Evolutionary conservation across 148 eudicot species (phyloP).

Genomic region (Rhododendron ferrugineum): DNA sequence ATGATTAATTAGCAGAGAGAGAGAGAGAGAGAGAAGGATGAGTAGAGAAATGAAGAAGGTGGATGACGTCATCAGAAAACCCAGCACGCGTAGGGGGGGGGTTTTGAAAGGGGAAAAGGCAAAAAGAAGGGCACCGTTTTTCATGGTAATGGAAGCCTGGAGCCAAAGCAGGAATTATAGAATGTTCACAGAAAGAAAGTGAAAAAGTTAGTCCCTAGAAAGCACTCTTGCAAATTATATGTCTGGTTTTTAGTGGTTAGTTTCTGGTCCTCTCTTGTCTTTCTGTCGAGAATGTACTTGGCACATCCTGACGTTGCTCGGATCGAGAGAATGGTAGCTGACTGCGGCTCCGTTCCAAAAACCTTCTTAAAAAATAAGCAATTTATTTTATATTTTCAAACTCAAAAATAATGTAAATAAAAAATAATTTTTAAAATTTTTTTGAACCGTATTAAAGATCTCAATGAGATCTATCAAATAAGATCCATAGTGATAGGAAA

Average conservation of each 20-base stretch:
- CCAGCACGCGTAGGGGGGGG: slow-evolving; percentile 13
- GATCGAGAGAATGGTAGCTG: background rate
- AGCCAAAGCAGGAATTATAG: background rate
- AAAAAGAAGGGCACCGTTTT: background rate
- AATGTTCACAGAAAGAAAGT: background rate
- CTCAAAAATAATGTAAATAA: no score
- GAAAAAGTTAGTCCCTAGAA: background rate
- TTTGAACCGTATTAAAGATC: no score
- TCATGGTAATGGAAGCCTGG: slow-evolving; percentile 13
- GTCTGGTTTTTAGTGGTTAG: background rate
- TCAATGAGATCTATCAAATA: no score
- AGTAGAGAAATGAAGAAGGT: background rate
- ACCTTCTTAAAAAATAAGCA: no score
- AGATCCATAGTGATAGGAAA: no score
- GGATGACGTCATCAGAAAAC: slow-evolving; percentile 11
- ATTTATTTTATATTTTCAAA: no score
- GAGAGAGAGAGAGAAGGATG: no score
- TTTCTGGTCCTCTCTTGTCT: slow-evolving; percentile 10
- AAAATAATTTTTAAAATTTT: no score
- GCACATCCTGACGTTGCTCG: background rate
- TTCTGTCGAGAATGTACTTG: slow-evolving; percentile 9
- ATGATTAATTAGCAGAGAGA: background rate
- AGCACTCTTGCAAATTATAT: background rate
- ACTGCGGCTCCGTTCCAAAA: no score
- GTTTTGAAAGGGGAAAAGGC: background rate